Conservation (phyloP, 1,284 basidiomycete species). For the Moniliella sp. region DNA sequence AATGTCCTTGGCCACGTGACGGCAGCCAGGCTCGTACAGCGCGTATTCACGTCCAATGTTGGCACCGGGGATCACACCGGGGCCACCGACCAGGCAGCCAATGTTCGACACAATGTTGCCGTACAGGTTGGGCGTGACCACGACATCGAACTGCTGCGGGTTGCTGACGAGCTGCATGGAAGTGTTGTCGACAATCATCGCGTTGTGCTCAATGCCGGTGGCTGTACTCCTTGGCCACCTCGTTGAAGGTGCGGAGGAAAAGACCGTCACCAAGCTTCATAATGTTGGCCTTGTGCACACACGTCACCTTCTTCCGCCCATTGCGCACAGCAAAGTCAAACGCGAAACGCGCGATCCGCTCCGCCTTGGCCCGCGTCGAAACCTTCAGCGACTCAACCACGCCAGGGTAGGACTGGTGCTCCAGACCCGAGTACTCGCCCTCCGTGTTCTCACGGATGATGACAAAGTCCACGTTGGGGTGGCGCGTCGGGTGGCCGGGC, state of each 20-base stretch:
- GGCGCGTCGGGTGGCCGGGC: constrained; percentile 81
- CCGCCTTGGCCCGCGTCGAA: constrained; percentile 79
- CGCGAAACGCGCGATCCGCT: constrained; percentile 87
- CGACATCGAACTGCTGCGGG: constrained; percentile 88
- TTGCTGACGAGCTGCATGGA: constrained; percentile 95
- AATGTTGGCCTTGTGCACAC: constrained; percentile 99
- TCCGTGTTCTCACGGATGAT: constrained; percentile 99
- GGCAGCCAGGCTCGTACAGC: constrained; percentile 91
- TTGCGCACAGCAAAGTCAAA: constrained; percentile 99
- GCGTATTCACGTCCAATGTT: constrained; percentile 95
- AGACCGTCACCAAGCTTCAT: constrained; percentile 99
- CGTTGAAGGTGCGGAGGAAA: constrained; percentile 94
- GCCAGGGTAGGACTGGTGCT: constrained; percentile 91
- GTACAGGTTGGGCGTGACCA: constrained; percentile 92
- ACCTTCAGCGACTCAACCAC: constrained; percentile 98
- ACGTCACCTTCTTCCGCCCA: constrained; percentile 97
- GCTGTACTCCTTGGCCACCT: constrained; percentile 80
- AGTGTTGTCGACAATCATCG: constrained; percentile 99
- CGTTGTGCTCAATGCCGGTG: constrained; percentile 72
- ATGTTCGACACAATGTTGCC: constrained; percentile 96
- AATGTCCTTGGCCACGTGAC: constrained; percentile 92
- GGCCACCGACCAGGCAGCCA: constrained; percentile 88
- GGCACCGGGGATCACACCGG: constrained; percentile 89
- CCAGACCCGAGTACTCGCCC: constrained; percentile 95
- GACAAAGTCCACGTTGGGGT: constrained; percentile 88